phyloP scores from a whole-genome alignment of 2,329 filamentous ascomycete genomes.

The Cadophora sp. region DNA sequence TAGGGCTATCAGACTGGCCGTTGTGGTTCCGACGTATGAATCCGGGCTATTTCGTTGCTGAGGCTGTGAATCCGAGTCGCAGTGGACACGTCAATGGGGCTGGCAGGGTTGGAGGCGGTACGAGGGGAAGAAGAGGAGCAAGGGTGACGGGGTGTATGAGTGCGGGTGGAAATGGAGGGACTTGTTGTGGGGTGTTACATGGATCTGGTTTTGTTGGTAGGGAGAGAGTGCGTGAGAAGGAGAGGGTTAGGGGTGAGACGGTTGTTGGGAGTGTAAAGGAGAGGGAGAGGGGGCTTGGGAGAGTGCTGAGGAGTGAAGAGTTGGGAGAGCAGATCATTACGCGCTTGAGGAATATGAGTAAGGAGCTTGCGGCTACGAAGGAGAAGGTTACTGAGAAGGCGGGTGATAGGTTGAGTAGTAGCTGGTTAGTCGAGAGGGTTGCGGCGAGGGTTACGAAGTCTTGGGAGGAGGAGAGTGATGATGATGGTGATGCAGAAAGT shows the following conservation, averaged over 20 bases:
- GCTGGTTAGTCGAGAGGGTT: conserved; percentile 33
- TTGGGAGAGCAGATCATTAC: conserved; percentile 32
- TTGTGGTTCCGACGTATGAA: conserved; percentile 49
- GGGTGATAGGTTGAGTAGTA: conserved; percentile 17
- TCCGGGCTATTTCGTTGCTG: conserved; percentile 35
- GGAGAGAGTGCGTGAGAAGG: neutral
- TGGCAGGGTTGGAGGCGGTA: neutral
- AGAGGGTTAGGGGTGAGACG: neutral
- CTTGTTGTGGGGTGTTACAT: conserved; percentile 20
- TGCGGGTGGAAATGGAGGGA: conserved; percentile 7
- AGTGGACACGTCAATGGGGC: neutral
- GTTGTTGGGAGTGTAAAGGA: neutral
- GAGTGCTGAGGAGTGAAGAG: conserved; percentile 22
- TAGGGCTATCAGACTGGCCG: conserved; percentile 53
- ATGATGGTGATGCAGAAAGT: conserved; percentile 17
- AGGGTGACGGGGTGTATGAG: conserved; percentile 3
- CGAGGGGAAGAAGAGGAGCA: neutral
- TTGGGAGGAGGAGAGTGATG: conserved; percentile 41
- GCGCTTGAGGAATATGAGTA: conserved; percentile 32
- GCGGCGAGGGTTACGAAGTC: conserved; percentile 29
- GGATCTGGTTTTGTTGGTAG: neutral
- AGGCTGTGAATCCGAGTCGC: conserved; percentile 16
- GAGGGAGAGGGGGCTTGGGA: neutral
- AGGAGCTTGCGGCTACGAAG: conserved; percentile 22
- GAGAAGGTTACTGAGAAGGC: conserved; percentile 21